These are phyloP conservation scores for Saturnispora kantuleensis DNA, from an alignment of 805 yeast genomes.

Conservation along the genomic window DNA sequence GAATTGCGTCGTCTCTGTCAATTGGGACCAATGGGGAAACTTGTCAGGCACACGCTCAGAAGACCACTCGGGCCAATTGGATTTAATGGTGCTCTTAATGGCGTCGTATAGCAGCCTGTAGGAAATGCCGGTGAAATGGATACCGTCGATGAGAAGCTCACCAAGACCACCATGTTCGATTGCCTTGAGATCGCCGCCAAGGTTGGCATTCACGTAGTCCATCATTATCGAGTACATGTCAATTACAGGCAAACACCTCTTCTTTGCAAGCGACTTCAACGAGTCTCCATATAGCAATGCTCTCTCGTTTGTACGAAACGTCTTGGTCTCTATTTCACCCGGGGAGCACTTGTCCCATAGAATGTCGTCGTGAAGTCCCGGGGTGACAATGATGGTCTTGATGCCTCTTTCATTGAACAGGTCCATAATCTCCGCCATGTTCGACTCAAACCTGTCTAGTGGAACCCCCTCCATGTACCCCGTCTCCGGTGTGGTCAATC, in stretches of 20 bases:
- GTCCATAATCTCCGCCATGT: slow-evolving; percentile 35
- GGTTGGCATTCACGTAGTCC: slow-evolving; percentile 1
- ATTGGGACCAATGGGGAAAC: slow-evolving; percentile 18
- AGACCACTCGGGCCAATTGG: slow-evolving; percentile 24
- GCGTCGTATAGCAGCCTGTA: slow-evolving; percentile 30
- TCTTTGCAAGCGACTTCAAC: slow-evolving; percentile 27
- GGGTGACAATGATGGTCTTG: slow-evolving; percentile 49
- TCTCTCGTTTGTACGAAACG: slow-evolving; percentile 35
- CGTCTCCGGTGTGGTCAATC: slow-evolving; percentile 23
- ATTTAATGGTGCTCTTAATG: slow-evolving; percentile 23
- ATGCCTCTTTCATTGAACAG: slow-evolving; percentile 33
- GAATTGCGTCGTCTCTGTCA: slow-evolving; percentile 1
- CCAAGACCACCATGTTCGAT: slow-evolving; percentile 5
- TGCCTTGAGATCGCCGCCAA: slow-evolving; percentile 3
- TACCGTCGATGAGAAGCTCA: slow-evolving; percentile 32
- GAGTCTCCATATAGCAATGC: slow-evolving; percentile 43
- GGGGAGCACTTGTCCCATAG: slow-evolving; percentile 28
- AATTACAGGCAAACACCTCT: slow-evolving; percentile 41
- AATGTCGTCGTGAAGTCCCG: slow-evolving; percentile 43
- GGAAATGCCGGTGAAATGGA: slow-evolving; percentile 33
- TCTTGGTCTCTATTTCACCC: slow-evolving; percentile 29
- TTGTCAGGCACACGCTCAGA: slow-evolving; percentile 15
- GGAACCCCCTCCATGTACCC: slow-evolving; percentile 38
- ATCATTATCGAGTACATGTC: slow-evolving; percentile 16
- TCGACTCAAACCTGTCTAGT: slow-evolving; percentile 36